A percentile compares a stretch with the other conserved stretches of the same genome.
These are phyloP conservation scores for Alternaria rosae DNA, from an alignment of 2,329 filamentous ascomycete species.

Conservation along the genomic window DNA sequence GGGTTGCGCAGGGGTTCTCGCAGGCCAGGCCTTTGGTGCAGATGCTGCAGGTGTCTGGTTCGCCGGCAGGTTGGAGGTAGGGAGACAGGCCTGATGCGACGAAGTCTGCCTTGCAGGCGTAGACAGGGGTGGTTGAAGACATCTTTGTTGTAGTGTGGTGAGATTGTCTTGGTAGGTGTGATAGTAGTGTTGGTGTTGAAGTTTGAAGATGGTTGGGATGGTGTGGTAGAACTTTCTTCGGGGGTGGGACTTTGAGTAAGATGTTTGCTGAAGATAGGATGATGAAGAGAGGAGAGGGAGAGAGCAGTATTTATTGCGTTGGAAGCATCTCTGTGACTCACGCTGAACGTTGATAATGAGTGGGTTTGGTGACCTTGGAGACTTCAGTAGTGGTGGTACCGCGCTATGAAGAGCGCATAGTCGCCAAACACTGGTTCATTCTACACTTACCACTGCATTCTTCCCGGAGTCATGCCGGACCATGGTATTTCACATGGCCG, in stretches of 20 bases:
- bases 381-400: neutral
- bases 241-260: neutral
- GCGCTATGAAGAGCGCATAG: neutral
- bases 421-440: neutral
- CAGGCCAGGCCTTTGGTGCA: slow-evolving; percentile 4
- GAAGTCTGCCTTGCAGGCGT: neutral
- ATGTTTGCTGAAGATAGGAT: neutral
- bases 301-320: neutral
- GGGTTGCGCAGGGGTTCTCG: neutral
- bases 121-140: neutral
- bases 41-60: neutral
- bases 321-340: neutral
- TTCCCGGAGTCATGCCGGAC: neutral
- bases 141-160: neutral
- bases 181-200: neutral
- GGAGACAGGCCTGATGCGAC: neutral
- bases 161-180: neutral
- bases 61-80: neutral
- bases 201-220: neutral
- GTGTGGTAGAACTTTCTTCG: neutral
- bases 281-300: neutral
- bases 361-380: neutral
- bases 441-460: neutral
- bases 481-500: neutral
- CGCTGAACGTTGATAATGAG: neutral